Evolutionary conservation across 2,329 filamentous ascomycete genomes (phyloP).

Genomic region (Emmonsia crescens): DNA sequence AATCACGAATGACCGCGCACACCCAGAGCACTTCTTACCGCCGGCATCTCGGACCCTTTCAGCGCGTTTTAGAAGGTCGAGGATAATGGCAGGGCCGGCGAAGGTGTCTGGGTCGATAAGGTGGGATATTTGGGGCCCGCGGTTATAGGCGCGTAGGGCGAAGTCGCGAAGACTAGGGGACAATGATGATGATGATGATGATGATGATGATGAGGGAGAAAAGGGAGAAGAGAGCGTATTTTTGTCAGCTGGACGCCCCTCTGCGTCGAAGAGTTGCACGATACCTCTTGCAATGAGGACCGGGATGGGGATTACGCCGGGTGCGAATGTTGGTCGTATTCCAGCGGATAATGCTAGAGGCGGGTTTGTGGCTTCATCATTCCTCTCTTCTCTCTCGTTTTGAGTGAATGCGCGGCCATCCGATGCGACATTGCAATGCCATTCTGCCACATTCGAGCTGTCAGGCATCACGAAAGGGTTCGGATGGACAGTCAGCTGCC

Average conservation of each 20-base stretch:
- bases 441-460: constrained; percentile 19
- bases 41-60: constrained; percentile 27
- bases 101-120: constrained; percentile 17
- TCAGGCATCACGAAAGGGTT: constrained; percentile 26
- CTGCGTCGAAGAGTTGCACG: constrained; percentile 23
- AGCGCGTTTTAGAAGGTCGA: constrained; percentile 26
- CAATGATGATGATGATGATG: constrained; percentile 9
- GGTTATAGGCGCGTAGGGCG: constrained; percentile 28
- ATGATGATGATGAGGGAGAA: neutral
- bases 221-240: constrained; percentile 2
- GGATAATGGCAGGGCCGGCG: constrained; percentile 26
- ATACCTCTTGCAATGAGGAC: constrained; percentile 20
- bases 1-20: constrained; percentile 30
- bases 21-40: constrained; percentile 31
- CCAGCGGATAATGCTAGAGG: neutral
- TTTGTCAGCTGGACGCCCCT: constrained; percentile 18
- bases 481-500: constrained; percentile 28
- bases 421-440: constrained; percentile 18
- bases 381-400: neutral
- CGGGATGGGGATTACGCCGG: neutral
- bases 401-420: constrained; percentile 7
- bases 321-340: neutral
- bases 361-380: neutral
- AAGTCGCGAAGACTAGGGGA: constrained; percentile 35
- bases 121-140: constrained; percentile 21